Conservation (phyloP, 768 basidiomycete genomes). For the Pleurotus cornucopiae region DNA sequence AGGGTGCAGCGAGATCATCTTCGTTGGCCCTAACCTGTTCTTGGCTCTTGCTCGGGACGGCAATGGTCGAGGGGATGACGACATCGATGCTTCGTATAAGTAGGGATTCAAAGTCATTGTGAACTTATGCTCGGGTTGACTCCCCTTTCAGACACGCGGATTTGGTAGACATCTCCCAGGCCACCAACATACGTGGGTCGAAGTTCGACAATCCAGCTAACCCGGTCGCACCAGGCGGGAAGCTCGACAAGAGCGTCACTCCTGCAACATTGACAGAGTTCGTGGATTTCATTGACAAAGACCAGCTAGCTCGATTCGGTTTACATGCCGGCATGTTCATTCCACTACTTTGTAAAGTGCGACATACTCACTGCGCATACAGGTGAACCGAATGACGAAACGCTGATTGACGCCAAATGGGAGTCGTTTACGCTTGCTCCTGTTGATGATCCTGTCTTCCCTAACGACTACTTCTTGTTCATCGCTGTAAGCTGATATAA, state of each 20-base stretch:
- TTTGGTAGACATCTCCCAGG: conserved; percentile 49
- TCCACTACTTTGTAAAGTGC: too few species aligned
- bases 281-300: conserved; percentile 48
- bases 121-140: not conserved
- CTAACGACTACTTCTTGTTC: conserved; percentile 68
- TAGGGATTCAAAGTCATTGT: conserved; percentile 18
- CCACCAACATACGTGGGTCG: conserved; percentile 58
- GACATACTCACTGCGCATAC: not conserved
- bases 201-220: conserved; percentile 50
- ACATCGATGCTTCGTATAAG: conserved; percentile 50
- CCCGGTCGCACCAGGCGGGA: conserved; percentile 47
- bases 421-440: conserved; percentile 61
- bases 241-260: conserved; percentile 39
- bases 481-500: conserved; percentile 40
- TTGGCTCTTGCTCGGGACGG: conserved; percentile 57
- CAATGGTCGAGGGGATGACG: conserved; percentile 49
- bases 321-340: conserved; percentile 57
- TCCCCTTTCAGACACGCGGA: conserved; percentile 44
- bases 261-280: conserved; percentile 55
- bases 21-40: conserved; percentile 49
- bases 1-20: conserved; percentile 55
- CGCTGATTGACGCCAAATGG: conserved; percentile 64
- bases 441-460: conserved; percentile 41
- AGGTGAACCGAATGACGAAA: conserved; percentile 46
- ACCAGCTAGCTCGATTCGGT: conserved; percentile 56